Evolutionary conservation across 148 eudicot species (phyloP), one percentile per base, ranked within the genome.

Genomic region (Tetragonia tetragonoides): DNA sequence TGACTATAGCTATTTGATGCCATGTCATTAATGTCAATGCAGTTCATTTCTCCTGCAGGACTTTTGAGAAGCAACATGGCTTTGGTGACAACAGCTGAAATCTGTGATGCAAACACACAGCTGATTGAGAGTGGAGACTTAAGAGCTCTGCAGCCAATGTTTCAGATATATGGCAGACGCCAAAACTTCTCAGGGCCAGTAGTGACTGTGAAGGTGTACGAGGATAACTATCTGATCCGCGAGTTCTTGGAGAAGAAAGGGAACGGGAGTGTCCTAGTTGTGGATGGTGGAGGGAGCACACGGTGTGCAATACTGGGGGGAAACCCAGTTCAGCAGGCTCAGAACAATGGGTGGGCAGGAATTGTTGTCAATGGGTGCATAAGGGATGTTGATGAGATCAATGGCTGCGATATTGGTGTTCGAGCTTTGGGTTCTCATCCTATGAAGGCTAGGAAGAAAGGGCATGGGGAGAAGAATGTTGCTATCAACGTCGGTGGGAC

Each of bases 391-490:
- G 24, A 60, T 60, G 64, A 60, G 28, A 60, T 60, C 28, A 60
- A 60, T 60, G 64, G 64, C 8, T 60, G 64, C n/a, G 64, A 60
- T 21, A 60, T 60, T n/a, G 64, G 64, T 11, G 28, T 60, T 20
- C 5, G 64, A 60, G 64, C 64, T 5, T 60, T 60, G 64, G 64
- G 64, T n/a, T 60, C 64, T n/a, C 24, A 60, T 60, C 64, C 64
- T n/a, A 60, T 60, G 64, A 60, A 60, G 6, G 64, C 64, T 3
- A 60, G 8, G 64, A 60, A 21, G 64, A 60, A 60, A 60, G 64
- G 64, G 10, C 10, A 7, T 60, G 64, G 64, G 64, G 64, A 60
- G 64, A 60, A 60, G 28, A 60, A 60, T 60, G 28, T 60, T 7
- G 9, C 28, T 8, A 10, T 60, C 2, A 60, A 5, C 9, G 2